phyloP scores from a whole-genome alignment of 1,139 yeast species.

The Candida sanyaensis region DNA sequence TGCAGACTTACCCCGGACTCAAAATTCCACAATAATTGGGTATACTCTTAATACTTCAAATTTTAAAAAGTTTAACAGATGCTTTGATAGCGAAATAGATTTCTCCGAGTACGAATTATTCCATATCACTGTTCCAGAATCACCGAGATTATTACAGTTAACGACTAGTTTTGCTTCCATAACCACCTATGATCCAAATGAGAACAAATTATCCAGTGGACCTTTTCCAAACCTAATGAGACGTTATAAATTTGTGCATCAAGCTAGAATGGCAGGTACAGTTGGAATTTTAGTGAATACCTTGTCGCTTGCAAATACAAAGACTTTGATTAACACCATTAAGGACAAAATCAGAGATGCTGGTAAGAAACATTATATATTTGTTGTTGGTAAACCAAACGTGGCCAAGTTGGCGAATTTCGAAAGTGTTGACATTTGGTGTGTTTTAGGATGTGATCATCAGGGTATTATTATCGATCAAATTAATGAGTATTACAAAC shows the following conservation, averaged over 20 bases:
- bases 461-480: conserved; percentile 88
- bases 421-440: conserved; percentile 91
- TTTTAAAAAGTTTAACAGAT: conserved; percentile 9
- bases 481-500: conserved; percentile 78
- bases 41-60: conserved; percentile 23
- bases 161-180: conserved; percentile 67
- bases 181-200: conserved; percentile 46
- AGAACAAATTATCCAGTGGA: conserved; percentile 38
- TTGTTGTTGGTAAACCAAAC: conserved; percentile 98
- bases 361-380: conserved; percentile 88
- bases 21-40: conserved; percentile 43
- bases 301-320: conserved; percentile 73
- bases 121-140: conserved; percentile 72
- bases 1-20: conserved; percentile 46
- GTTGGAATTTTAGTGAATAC: conserved; percentile 91
- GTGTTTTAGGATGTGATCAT: conserved; percentile 90
- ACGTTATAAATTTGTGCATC: conserved; percentile 82
- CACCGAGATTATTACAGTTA: conserved; percentile 75
- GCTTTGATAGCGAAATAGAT: conserved; percentile 21
- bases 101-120: conserved; percentile 53
- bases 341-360: conserved; percentile 63
- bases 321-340: conserved; percentile 59
- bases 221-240: conserved; percentile 80
- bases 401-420: conserved; percentile 96
- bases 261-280: conserved; percentile 89